Base-by-base conservation (phyloP, 352 stramenopile genomes). In the Thalassiosira livingstoniorum region DNA sequence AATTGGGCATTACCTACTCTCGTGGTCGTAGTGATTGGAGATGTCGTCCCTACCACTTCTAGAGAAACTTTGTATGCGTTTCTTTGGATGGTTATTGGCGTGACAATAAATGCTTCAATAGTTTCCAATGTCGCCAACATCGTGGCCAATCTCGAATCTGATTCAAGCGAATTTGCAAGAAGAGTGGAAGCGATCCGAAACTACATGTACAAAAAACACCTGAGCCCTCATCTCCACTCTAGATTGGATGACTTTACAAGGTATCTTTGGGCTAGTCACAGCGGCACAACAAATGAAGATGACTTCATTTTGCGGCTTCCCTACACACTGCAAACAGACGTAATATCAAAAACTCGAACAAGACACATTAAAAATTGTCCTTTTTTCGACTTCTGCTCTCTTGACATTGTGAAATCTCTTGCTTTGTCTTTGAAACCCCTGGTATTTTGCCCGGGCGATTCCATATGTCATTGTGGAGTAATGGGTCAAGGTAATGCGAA, bases 1-100 rank as follows among this genome's bases (percentile, higher is more conserved):
- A 93, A 93, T 60, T 94, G 90, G 90, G 87, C 90, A 27, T 61
- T 94, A 13, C 87, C 90, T 39, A 94, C 90, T n/a, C 85, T 94
- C 55, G 89, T 94, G 15, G 83, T 91, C 1, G 89, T 94, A 35
- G 89, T 94, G 0, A 94, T 94, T 73, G 90, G 90, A 25, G 90
- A 94, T 72, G 87, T 92, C 3, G 75, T 87, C n/a, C 90, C 90
- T 47, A 83, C 87, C 23, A 93, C 81, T 21, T 79, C 73, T 55
- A n/a, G 61, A 29, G 90, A 92, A 75, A 94, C 90, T 31, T 66
- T 94, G 13, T 94, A 93, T 68, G 88, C 83, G 18, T 89, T 90
- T 42, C 51, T 91, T 60, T 84, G 77, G 53, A 93, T 94, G 68
- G 76, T 91, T n/a, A 62, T 93, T n/a, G 90, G 90, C 5, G 85